Base-by-base conservation (phyloP, 208 protist genomes). In the Trypanosomatidae sp. region DNA sequence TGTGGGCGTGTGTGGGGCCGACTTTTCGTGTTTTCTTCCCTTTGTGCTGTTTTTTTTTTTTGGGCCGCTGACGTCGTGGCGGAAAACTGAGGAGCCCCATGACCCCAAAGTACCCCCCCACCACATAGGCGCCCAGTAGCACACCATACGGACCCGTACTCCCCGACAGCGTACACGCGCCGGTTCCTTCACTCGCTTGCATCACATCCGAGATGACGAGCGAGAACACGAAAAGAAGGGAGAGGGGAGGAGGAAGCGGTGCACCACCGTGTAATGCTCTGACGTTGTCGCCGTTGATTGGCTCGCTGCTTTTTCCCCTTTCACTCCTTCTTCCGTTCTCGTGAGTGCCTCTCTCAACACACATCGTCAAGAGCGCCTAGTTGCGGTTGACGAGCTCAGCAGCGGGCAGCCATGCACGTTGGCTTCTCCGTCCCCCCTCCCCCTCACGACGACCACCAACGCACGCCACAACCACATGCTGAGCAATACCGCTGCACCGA, bases 161-260 rank as follows among this genome's bases (percentile, higher is more conserved):
- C 53, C 33, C 25, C 53, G 25, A 58, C n/a, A 58, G 53, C n/a
- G 10, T n/a, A 33, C 22, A 15, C 25, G 25, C 53, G 25, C 53
- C 53, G 25, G 25, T n/a, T 58, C 25, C 6, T 25, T 12, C 53
- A 8, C 53, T 33, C 53, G 10, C 53, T 15, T 25, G 53, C 53
- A 17, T 33, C 25, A 6, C n/a, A 15, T n/a, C 22, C 41, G 41
- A 66, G 60, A 15, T 22, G 60, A 4, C 41, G 60, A 52, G n/a
- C n/a, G 43, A 68, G n/a, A 53, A n/a, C 25, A 49, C 41, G 19
- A 6, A 30, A 3, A n/a, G n/a, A n/a, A n/a, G 46, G 62, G 25
- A 67, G 62, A 33, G 43, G 36, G 62, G 41, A 36, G 46, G 64
- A 69, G 47, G 43, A 33, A 36, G 64, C 58, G 28, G 13, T 39